Percentiles rank a stretch among this genome's conserved stretches.
Evolutionary conservation across 2,329 filamentous ascomycete genomes (phyloP).

Genomic region (Zymoseptoria pseudotritici): DNA sequence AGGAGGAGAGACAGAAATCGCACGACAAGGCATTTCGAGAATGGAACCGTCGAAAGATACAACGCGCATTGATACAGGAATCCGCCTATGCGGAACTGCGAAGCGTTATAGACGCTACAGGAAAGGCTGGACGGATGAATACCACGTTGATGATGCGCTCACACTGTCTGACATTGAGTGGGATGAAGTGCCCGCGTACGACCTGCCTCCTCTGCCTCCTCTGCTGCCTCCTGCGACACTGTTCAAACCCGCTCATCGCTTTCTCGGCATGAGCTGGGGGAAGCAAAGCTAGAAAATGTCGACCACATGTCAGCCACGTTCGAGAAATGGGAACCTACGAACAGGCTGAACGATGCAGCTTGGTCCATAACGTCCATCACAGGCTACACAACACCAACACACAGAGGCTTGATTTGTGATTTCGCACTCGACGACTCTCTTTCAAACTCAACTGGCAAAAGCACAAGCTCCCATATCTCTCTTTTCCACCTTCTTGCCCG

Average conservation of each 20-base stretch:
- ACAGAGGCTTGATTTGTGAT: background rate
- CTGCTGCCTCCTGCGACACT: no score
- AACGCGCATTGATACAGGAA: no score
- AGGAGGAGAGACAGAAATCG: background rate
- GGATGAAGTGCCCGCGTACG: background rate
- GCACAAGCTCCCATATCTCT: slow-evolving; percentile 66
- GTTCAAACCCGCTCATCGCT: background rate
- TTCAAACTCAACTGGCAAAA: slow-evolving; percentile 40
- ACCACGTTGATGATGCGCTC: background rate
- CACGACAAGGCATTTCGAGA: background rate
- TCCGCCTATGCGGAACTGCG: no score
- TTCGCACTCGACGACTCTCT: background rate
- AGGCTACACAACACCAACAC: background rate
- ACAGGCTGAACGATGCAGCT: no score
- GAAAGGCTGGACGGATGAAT: background rate
- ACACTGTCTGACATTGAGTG: background rate
- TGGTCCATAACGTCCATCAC: no score
- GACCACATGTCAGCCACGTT: background rate
- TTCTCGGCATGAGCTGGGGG: background rate
- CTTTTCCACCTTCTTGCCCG: slow-evolving; percentile 53
- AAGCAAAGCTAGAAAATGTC: background rate
- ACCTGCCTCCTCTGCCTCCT: background rate
- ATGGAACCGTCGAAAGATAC: no score
- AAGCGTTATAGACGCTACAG: background rate
- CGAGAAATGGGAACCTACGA: background rate